Evolutionary conservation across 2,329 filamentous ascomycete genomes (phyloP).

Genomic region (Westerdykella sp.): DNA sequence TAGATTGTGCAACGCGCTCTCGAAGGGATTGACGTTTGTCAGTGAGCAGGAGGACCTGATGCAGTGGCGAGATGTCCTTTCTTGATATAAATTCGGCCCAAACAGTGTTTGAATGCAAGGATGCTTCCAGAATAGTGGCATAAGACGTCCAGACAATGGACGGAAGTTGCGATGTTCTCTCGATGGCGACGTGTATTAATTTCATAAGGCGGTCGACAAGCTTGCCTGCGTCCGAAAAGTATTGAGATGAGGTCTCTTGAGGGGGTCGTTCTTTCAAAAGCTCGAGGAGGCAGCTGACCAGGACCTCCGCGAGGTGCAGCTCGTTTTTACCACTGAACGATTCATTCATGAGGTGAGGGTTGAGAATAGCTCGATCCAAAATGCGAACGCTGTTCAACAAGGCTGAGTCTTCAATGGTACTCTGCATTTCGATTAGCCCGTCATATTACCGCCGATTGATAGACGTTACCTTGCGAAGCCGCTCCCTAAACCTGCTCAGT

Average conservation of each 20-base stretch:
- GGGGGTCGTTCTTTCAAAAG: conserved; percentile 35
- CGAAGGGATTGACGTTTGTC: conserved; percentile 20
- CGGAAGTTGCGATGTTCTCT: conserved; percentile 10
- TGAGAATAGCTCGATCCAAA: conserved; percentile 25
- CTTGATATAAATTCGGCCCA: conserved; percentile 31
- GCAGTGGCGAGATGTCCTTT: conserved; percentile 19
- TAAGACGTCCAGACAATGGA: conserved; percentile 21
- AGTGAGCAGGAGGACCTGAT: conserved; percentile 26
- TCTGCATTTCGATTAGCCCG: conserved; percentile 17
- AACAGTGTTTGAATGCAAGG: conserved; percentile 27
- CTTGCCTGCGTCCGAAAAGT: conserved; percentile 25
- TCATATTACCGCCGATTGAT: background rate
- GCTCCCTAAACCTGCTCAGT: conserved; percentile 24
- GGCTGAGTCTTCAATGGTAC: conserved; percentile 26
- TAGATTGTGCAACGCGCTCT: conserved; percentile 21
- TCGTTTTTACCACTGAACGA: conserved; percentile 16
- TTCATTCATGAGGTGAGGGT: conserved; percentile 18
- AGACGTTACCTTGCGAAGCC: conserved; percentile 22
- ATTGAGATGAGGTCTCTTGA: conserved; percentile 23
- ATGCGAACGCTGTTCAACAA: conserved; percentile 27
- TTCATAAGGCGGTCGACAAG: conserved; percentile 29
- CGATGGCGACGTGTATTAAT: conserved; percentile 20
- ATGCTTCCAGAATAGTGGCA: conserved; percentile 32
- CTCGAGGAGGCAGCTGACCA: conserved; percentile 25
- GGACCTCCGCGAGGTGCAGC: conserved; percentile 21